Evolutionary conservation across 495 filamentous ascomycete species (phyloP).

Genomic region (Evernia prunastri): DNA sequence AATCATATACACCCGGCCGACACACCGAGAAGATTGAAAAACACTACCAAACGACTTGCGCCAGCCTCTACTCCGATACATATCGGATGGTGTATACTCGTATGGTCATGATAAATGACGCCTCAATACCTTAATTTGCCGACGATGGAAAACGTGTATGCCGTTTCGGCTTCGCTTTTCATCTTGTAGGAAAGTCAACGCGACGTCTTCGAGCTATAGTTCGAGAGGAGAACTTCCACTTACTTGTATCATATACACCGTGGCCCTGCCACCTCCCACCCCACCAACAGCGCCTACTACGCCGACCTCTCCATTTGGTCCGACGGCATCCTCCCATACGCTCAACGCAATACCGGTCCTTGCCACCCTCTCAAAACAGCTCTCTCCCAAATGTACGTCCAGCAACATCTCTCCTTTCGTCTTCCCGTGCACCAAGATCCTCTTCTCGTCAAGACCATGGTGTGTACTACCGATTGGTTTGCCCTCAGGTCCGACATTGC

Average conservation of each 20-base stretch:
- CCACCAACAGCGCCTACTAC: conserved; percentile 62
- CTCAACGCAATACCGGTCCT: conserved; percentile 78
- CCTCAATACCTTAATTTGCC: conserved; percentile 52
- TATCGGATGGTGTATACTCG: not conserved
- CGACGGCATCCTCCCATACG: conserved; percentile 75
- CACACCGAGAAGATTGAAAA: not conserved
- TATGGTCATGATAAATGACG: not conserved
- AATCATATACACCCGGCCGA: not conserved
- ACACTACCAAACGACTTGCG: not conserved
- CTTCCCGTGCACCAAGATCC: conserved; percentile 68
- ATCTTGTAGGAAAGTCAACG: conserved; percentile 33
- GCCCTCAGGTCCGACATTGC: conserved; percentile 15
- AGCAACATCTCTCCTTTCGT: conserved; percentile 62
- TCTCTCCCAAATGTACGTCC: conserved; percentile 77
- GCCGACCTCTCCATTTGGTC: conserved; percentile 61
- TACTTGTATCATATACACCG: conserved; percentile 76
- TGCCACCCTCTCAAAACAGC: conserved; percentile 76
- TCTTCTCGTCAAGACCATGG: conserved; percentile 56
- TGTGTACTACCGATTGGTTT: conserved; percentile 8
- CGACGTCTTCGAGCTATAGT: not conserved
- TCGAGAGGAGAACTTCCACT: conserved; percentile 9
- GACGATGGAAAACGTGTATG: conserved; percentile 56
- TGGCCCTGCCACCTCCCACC: conserved; percentile 58
- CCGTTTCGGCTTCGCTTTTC: conserved; percentile 55
- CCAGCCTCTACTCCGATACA: not conserved